phyloP scores from a whole-genome alignment of 2,329 filamentous ascomycete genomes.

The Pezicula neosporulosa region DNA sequence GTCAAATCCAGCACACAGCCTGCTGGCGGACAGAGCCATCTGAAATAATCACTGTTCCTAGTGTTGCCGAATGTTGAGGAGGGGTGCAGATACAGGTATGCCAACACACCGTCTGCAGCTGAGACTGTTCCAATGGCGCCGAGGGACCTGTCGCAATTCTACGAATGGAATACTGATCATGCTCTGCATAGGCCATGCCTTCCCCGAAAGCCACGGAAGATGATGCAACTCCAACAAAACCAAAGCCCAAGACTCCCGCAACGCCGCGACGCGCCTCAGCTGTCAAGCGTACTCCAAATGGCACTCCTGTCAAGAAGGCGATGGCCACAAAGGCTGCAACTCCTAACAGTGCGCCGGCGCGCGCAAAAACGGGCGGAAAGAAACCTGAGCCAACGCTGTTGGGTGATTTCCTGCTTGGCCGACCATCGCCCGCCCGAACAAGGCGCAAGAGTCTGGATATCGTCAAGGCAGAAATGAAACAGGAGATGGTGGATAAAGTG shows the following conservation, averaged over 20 bases:
- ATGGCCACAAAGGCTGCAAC: constrained; percentile 14
- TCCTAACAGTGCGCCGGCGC: constrained; percentile 23
- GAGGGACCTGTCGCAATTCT: not conserved
- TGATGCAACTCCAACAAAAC: constrained; percentile 1
- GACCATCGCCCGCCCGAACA: constrained; percentile 52
- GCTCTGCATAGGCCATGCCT: constrained; percentile 3
- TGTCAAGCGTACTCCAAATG: constrained; percentile 16
- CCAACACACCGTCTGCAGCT: not conserved
- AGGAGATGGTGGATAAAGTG: constrained; percentile 53
- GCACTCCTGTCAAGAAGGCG: constrained; percentile 13
- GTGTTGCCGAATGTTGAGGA: not conserved
- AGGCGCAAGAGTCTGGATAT: constrained; percentile 56
- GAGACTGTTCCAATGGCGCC: not conserved
- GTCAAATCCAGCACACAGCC: not conserved
- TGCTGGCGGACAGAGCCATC: not conserved
- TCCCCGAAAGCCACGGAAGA: constrained; percentile 4
- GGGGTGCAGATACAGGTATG: not conserved
- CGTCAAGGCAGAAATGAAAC: constrained; percentile 50
- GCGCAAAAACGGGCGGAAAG: constrained; percentile 15
- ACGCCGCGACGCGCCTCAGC: constrained; percentile 12
- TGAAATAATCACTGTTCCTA: not conserved
- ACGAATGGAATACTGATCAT: not conserved
- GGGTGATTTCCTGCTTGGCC: constrained; percentile 54
- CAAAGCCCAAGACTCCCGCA: constrained; percentile 5
- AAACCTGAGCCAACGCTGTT: constrained; percentile 45